These are phyloP conservation scores for Claviceps cyperi DNA, from an alignment of 2,329 filamentous ascomycete genomes.

Conservation along the genomic window DNA sequence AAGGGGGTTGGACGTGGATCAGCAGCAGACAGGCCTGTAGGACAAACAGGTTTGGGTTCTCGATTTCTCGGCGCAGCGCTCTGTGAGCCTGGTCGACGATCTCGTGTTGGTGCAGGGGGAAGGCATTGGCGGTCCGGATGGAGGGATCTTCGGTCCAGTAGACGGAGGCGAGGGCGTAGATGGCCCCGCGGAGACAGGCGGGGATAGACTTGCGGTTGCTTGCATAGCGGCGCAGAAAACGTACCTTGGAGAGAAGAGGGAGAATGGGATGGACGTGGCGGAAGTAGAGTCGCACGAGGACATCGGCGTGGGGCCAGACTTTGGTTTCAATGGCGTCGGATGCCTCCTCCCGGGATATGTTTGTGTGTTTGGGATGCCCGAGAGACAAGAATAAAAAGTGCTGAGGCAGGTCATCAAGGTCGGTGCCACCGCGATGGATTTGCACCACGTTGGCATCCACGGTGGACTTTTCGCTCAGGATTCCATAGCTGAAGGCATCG, in stretches of 20 bases:
- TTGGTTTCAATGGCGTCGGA: slow-evolving; percentile 28
- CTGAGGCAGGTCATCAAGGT: slow-evolving; percentile 23
- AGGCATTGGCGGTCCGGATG: slow-evolving; percentile 4
- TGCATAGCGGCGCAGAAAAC: slow-evolving; percentile 26
- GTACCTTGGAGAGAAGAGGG: slow-evolving; percentile 28
- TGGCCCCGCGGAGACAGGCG: slow-evolving; percentile 27
- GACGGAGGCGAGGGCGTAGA: slow-evolving; percentile 27
- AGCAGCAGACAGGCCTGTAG: slow-evolving; percentile 32
- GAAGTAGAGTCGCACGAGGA: slow-evolving; percentile 30
- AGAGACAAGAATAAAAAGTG: slow-evolving; percentile 31
- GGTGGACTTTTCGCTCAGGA: slow-evolving; percentile 28
- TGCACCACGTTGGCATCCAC: slow-evolving; percentile 31
- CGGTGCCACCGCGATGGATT: slow-evolving; percentile 21
- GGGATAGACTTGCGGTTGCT: slow-evolving; percentile 24
- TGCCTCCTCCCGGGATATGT: slow-evolving; percentile 20
- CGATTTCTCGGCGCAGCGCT: slow-evolving; percentile 28
- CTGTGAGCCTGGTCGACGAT: slow-evolving; percentile 26
- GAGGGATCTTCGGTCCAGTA: slow-evolving; percentile 5
- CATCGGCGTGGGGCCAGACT: slow-evolving; percentile 25
- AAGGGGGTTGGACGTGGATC: slow-evolving; percentile 29
- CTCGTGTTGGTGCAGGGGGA: slow-evolving; percentile 25
- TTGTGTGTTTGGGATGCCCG: slow-evolving; percentile 28
- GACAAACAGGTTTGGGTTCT: slow-evolving; percentile 30
- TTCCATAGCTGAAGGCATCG: slow-evolving; percentile 30
- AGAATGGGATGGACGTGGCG: slow-evolving; percentile 29